Percentiles rank a stretch among this genome's conserved stretches.
Evolutionary conservation across 768 basidiomycete genomes (phyloP).

Genomic region (Xanthoconium stramineum): DNA sequence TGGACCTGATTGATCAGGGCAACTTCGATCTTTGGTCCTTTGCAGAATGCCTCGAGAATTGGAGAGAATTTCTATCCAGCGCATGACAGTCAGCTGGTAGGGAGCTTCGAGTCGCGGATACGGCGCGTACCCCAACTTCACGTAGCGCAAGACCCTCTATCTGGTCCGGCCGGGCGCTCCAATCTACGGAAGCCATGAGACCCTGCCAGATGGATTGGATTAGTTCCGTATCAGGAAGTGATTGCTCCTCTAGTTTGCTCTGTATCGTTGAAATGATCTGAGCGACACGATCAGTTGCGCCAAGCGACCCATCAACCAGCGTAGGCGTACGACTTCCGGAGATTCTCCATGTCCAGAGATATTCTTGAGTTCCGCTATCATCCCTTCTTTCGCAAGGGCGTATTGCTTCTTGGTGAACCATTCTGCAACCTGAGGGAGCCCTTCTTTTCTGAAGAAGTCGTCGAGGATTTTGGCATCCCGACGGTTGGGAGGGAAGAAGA

Average conservation of each 20-base stretch:
- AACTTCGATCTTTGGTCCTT: conserved; percentile 86
- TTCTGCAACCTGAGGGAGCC: conserved; percentile 77
- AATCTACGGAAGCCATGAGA: conserved; percentile 83
- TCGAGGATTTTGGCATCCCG: conserved; percentile 73
- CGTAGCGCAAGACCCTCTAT: conserved; percentile 85
- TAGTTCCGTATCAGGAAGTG: conserved; percentile 84
- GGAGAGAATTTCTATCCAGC: conserved; percentile 70
- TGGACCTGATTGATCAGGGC: conserved; percentile 94
- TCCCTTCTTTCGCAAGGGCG: conserved; percentile 74
- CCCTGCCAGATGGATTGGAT: conserved; percentile 91
- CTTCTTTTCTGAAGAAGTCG: conserved; percentile 81
- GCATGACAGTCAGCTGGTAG: background rate
- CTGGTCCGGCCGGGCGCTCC: conserved; percentile 87
- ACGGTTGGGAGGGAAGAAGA: conserved; percentile 85
- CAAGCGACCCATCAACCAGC: background rate
- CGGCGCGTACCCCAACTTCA: conserved; percentile 72
- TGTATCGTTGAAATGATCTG: conserved; percentile 80
- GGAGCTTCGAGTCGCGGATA: background rate
- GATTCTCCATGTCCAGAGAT: conserved; percentile 69
- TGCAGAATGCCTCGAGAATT: conserved; percentile 88
- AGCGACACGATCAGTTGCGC: conserved; percentile 9
- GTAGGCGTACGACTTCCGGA: conserved; percentile 56
- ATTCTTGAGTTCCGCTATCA: conserved; percentile 66
- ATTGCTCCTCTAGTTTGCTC: conserved; percentile 65
- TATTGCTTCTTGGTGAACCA: conserved; percentile 94